A percentile compares a stretch with the other conserved stretches of the same genome.
phyloP scores from a whole-genome alignment of 805 yeast species.

The Middelhovenomyces tepae region DNA sequence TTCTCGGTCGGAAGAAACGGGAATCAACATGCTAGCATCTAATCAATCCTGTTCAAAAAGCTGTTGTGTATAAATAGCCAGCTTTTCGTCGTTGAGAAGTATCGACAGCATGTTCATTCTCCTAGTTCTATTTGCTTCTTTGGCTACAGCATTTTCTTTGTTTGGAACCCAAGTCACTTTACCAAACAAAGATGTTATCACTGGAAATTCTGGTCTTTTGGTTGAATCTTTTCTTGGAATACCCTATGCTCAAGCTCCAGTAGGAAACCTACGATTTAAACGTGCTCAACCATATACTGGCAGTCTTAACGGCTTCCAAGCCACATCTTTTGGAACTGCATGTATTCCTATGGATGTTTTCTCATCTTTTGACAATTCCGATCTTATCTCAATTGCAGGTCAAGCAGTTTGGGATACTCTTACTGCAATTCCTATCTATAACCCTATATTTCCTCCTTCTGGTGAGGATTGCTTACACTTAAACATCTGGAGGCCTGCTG shows the following conservation, averaged over 20 bases:
- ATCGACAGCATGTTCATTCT: no score
- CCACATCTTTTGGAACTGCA: conserved; percentile 16
- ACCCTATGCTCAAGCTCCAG: conserved; percentile 27
- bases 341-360: background rate
- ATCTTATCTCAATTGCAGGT: no score
- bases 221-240: conserved; percentile 8
- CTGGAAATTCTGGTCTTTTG: background rate
- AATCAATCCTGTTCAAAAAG: no score
- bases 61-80: no score
- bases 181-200: background rate
- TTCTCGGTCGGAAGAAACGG: no score
- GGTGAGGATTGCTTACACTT: conserved; percentile 26
- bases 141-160: no score
- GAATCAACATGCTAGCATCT: no score
- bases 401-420: background rate
- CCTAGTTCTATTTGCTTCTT: no score
- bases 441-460: conserved; percentile 20
- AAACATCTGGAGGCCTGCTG: conserved; percentile 22
- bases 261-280: conserved; percentile 22
- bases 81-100: no score
- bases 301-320: conserved; percentile 17
- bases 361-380: background rate
- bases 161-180: background rate
- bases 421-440: background rate
- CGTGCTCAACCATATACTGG: conserved; percentile 16